A percentile compares a stretch with the other conserved stretches of the same genome.
Evolutionary conservation across 2,329 filamentous ascomycete genomes (phyloP).

Genomic region (Aspergillus viridinutans): DNA sequence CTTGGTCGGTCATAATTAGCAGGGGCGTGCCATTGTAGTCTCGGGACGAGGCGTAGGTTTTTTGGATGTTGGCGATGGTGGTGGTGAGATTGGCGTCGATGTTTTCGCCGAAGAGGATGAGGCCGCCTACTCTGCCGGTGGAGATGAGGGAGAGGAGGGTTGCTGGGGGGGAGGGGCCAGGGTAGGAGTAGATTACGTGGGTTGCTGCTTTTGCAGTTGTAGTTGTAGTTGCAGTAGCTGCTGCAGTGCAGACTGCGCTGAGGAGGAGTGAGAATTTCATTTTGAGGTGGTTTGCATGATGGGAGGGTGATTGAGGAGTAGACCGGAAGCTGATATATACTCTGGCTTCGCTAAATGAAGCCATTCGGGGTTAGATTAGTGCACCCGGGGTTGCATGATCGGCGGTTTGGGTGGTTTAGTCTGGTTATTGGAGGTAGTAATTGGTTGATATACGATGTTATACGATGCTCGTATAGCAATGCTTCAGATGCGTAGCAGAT

Average conservation of each 20-base stretch:
- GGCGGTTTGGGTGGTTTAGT: neutral
- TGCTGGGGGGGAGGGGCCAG: constrained; percentile 21
- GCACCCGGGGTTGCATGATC: neutral
- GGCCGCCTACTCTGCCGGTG: constrained; percentile 27
- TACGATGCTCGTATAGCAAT: too few species aligned
- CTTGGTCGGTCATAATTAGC: constrained; percentile 31
- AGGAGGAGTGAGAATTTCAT: constrained; percentile 5
- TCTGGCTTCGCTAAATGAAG: neutral
- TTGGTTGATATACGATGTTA: too few species aligned
- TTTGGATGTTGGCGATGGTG: constrained; percentile 19
- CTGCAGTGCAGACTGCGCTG: neutral
- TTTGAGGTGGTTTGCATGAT: neutral
- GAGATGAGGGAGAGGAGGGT: constrained; percentile 22
- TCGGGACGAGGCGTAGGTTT: constrained; percentile 16
- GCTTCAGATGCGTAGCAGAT: neutral
- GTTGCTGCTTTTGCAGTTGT: neutral
- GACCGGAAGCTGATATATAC: too few species aligned
- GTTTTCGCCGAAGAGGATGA: constrained; percentile 30
- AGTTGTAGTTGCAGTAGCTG: too few species aligned
- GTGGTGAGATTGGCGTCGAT: constrained; percentile 21
- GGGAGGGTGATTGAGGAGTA: neutral
- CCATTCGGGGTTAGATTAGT: neutral
- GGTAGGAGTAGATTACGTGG: constrained; percentile 33
- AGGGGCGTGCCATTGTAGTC: constrained; percentile 22
- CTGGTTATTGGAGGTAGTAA: too few species aligned